Evolutionary conservation across 768 basidiomycete genomes (phyloP), one percentile per base, ranked within the genome.

Genomic region (Butyriboletus loyo): DNA sequence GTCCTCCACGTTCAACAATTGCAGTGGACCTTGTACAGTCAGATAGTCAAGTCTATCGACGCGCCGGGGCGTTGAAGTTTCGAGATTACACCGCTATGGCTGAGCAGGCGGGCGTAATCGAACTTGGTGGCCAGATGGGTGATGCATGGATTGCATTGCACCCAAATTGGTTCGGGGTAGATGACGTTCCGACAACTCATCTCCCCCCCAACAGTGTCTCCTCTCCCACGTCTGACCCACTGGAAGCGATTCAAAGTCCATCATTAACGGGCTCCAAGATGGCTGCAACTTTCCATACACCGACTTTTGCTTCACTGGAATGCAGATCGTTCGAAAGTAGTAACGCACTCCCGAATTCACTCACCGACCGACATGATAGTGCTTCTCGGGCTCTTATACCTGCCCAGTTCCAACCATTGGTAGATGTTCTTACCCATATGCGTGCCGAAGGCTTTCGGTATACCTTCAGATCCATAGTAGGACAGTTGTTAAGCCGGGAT

Each of bases 381-480:
- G 10, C 37, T 45, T 31, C 43, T 38, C 30, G 25, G 19, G 7
- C 28, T 38, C 31, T 17, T 44, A 45, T 56, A 37, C 61, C 63
- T 24, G 38, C 46, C 34, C 49, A 35, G 8, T 70, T 71, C 49
- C 60, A 50, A 25, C 61, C 66, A 2, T 46, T 80, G 37, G 66
- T 78, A 32, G 50, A 69, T 28, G 31, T 52, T 31, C 69, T 81
- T 17, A 54, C 68, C 37, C 56, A 49, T 13, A 45, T 72, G 46
- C 69, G 65, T 38, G 52, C 53, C 9, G 68, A 69, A 21, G 78
- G 77, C 1, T 45, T 56, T 31, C n/a, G 43, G 15, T 58, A 58
- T n/a, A 64, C 71, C 19, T 63, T 72, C 9, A 73, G 78, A 50
- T 75, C 75, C 24, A n/a, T 41, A 1, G 51, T 82, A 10, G 75